Base-by-base conservation (phyloP, 108 stramenopile genomes). In the Schizochytrium sp. region DNA sequence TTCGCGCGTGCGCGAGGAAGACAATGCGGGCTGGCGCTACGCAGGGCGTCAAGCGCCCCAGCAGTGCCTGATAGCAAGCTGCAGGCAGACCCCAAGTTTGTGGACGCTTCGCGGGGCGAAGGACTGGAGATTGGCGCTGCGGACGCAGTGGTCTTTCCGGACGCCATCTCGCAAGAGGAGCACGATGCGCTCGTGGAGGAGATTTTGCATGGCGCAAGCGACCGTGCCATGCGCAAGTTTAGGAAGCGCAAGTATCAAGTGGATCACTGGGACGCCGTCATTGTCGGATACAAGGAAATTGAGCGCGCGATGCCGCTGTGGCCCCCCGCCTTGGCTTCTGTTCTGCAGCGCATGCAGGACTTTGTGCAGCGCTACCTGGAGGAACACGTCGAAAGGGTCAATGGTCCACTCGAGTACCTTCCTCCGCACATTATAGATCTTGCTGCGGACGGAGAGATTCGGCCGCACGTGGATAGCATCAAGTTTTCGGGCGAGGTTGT, bases 211-310 rank as follows among this genome's bases (percentile, higher is more conserved):
- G 58, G 55, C 87, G 60, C 34, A 16, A 34, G 59, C 43, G 87
- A 88, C 58, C 58, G 76, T 12, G 45, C 76, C 76, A 83, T 83
- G 45, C 48, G 51, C n/a, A 83, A 53, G 51, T 83, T 83, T 23
- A 12, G 76, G 1, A 83, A 83, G 14, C 41, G 92, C 18, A 88
- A 88, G n/a, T 94, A 92, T 58, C 94, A 96, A 88, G 88, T 91
- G 58, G 96, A 95, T 5, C 97, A 97, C 72, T 97, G 97, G 97
- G 97, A 97, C 91, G 93, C 95, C 45, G 97, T 96, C 44, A 97
- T 97, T 89, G 88, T 89, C 12, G 63, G 89, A 41, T 97, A 96
- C 91, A 94, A 95, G 91, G 97, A 97, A 92, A 90, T 95, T 18
- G 96, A 96, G 88, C 72, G 96, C 51, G 5, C 60, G 18, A 88